Conservation (phyloP, 176 grass and related monocot genomes). For the Lolium perenne region DNA sequence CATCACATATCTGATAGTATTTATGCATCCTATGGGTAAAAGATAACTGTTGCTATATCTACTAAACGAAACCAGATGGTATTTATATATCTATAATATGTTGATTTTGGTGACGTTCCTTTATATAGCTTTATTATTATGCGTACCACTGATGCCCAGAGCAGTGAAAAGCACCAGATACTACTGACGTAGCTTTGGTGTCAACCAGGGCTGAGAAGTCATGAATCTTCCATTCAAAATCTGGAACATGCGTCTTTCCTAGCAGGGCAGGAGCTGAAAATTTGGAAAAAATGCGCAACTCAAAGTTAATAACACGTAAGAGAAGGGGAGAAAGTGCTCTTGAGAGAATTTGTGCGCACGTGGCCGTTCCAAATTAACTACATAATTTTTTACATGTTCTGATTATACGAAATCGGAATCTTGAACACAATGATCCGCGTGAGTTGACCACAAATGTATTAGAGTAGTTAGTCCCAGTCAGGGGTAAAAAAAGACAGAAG, state of each 20-base stretch:
- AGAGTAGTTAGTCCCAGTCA: neutral
- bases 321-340: neutral
- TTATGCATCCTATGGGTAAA: no score
- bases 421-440: neutral
- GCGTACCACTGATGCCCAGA: conserved; percentile 35
- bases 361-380: neutral
- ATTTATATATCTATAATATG: no score
- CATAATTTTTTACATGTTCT: neutral
- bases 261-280: conserved; percentile 4
- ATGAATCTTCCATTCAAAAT: conserved; percentile 43
- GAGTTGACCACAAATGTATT: neutral
- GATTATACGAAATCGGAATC: neutral
- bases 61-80: no score
- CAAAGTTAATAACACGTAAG: neutral
- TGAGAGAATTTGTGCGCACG: neutral
- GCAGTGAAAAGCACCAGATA: neutral
- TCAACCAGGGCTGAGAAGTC: conserved; percentile 43
- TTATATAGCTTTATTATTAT: neutral
- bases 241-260: conserved; percentile 9
- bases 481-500: no score
- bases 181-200: neutral
- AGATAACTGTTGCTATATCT: no score
- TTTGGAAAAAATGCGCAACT: neutral
- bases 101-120: no score
- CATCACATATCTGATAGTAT: neutral